Percentiles rank a stretch among this genome's conserved stretches.
Conservation (phyloP, 1,284 basidiomycete genomes). For the Grifola frondosa region DNA sequence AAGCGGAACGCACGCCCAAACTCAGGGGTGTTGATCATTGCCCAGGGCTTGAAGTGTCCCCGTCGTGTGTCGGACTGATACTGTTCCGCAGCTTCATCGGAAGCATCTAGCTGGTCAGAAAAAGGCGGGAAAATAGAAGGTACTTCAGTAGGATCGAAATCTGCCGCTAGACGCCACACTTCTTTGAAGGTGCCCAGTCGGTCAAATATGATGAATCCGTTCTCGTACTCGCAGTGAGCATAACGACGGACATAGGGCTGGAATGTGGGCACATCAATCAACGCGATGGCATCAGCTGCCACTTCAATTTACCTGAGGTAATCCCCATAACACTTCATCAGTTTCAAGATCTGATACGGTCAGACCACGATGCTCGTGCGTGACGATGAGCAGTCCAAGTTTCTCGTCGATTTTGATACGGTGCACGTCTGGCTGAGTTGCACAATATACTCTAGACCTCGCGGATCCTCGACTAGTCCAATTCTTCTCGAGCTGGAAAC, state of each 20-base stretch:
- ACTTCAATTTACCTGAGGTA: constrained; percentile 26
- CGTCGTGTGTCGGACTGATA: constrained; percentile 11
- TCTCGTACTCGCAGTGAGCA: constrained; percentile 74
- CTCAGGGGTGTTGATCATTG: constrained; percentile 47
- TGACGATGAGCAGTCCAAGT: constrained; percentile 55
- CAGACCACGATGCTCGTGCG: constrained; percentile 52
- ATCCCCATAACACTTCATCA: constrained; percentile 53
- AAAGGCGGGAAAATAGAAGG: constrained; percentile 31
- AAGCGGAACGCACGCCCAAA: constrained; percentile 61
- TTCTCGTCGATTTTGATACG: constrained; percentile 73
- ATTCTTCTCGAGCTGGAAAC: constrained; percentile 44
- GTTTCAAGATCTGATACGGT: constrained; percentile 51
- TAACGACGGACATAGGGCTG: constrained; percentile 53
- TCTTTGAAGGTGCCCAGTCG: constrained; percentile 56
- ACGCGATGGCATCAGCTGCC: constrained; percentile 13
- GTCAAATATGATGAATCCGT: constrained; percentile 71
- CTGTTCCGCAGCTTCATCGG: constrained; percentile 5
- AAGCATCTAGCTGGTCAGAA: constrained; percentile 33
- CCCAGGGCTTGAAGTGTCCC: constrained; percentile 62
- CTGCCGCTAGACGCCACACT: constrained; percentile 57
- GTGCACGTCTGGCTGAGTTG: constrained; percentile 47
- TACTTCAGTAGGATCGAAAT: constrained; percentile 25
- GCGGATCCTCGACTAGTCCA: constrained; percentile 56
- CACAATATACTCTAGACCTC: constrained; percentile 32
- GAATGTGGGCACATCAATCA: constrained; percentile 12